Percentiles rank a stretch among this genome's conserved stretches.
Evolutionary conservation across 768 basidiomycete genomes (phyloP).

Genomic region (Gymnopilus junonius): DNA sequence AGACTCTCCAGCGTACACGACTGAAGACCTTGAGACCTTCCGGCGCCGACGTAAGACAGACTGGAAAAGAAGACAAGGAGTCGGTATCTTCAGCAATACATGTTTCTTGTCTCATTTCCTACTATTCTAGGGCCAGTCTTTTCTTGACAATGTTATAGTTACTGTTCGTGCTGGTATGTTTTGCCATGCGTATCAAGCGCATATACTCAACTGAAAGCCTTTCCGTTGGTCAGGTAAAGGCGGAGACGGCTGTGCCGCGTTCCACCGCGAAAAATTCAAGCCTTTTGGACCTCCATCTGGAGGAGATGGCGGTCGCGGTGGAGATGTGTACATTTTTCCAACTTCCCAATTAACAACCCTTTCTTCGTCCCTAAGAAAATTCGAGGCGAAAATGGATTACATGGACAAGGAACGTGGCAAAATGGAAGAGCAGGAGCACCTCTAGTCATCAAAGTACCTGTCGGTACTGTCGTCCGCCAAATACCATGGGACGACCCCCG

Average conservation of each 20-base stretch:
- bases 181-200: not conserved
- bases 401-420: slow-evolving; percentile 87
- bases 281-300: slow-evolving; percentile 90
- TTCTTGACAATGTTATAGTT: slow-evolving; percentile 84
- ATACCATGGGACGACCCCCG: slow-evolving; percentile 69
- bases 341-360: slow-evolving; percentile 80
- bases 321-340: slow-evolving; percentile 84
- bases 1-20: slow-evolving; percentile 3
- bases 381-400: slow-evolving; percentile 64
- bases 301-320: slow-evolving; percentile 90
- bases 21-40: slow-evolving; percentile 35
- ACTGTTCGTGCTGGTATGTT: slow-evolving; percentile 73
- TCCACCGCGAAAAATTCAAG: slow-evolving; percentile 88
- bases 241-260: slow-evolving; percentile 91
- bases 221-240: slow-evolving; percentile 71
- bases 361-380: slow-evolving; percentile 71
- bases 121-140: slow-evolving; percentile 64
- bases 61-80: slow-evolving; percentile 76
- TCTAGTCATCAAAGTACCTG: slow-evolving; percentile 77
- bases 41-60: slow-evolving; percentile 63
- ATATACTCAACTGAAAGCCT: slow-evolving; percentile 1
- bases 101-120: slow-evolving; percentile 7
- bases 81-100: slow-evolving; percentile 34
- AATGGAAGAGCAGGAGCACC: slow-evolving; percentile 81
- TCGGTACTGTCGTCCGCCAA: slow-evolving; percentile 89